These are phyloP conservation scores for Cryptococcus sp. DNA, from an alignment of 1,284 basidiomycete species.

Conservation along the genomic window DNA sequence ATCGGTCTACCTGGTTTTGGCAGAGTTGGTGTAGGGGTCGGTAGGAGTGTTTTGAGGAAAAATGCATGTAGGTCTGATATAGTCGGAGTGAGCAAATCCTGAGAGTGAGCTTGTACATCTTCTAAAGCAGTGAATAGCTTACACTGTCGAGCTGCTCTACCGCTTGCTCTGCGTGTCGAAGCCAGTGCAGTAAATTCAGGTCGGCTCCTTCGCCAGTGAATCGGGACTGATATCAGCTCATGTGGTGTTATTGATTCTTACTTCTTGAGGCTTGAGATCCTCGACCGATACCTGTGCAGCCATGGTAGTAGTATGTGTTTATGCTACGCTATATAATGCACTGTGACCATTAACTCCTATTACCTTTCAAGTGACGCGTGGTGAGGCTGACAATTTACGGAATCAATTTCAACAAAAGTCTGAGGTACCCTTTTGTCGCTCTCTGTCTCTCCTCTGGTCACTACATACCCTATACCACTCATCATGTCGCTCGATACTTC, in stretches of 20 bases:
- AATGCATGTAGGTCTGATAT: conserved; percentile 36
- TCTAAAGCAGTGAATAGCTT: conserved; percentile 1
- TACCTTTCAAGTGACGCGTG: no score
- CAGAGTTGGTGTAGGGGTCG: conserved; percentile 46
- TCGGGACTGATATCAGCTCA: conserved; percentile 21
- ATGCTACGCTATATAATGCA: neutral
- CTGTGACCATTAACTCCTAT: no score
- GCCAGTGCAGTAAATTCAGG: conserved; percentile 39
- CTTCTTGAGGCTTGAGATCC: conserved; percentile 23
- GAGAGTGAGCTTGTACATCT: conserved; percentile 8
- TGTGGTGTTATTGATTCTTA: conserved; percentile 2
- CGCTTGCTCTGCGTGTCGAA: conserved; percentile 40
- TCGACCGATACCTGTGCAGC: conserved; percentile 14
- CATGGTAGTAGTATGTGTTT: conserved; percentile 7
- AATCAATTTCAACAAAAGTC: neutral
- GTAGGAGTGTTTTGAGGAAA: conserved; percentile 39
- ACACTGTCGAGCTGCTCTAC: conserved; percentile 31
- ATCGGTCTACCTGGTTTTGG: conserved; percentile 79
- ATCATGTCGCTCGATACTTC: conserved; percentile 46
- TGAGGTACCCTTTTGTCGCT: neutral
- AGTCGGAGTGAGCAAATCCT: conserved; percentile 19
- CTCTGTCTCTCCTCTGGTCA: neutral
- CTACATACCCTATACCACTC: no score
- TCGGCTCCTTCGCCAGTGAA: conserved; percentile 44
- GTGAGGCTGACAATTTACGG: neutral